Conservation (phyloP, 306 rosid species). For the Gynostemma pentaphyllum region DNA sequence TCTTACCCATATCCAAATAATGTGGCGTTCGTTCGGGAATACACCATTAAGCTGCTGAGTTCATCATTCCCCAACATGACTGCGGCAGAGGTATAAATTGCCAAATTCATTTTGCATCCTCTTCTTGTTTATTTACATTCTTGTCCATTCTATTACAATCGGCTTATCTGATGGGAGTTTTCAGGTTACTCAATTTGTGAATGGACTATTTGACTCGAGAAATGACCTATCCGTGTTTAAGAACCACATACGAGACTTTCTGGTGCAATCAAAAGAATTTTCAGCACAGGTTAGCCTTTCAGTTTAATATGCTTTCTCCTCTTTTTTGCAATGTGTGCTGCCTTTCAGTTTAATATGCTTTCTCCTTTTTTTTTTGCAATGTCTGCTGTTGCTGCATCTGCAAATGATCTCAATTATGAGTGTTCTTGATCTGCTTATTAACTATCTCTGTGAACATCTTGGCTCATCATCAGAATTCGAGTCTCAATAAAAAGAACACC, state of each 20-base stretch:
- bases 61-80: slow-evolving; percentile 97
- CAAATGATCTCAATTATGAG: background rate
- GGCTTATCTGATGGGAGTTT: slow-evolving; percentile 12
- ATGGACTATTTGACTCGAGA: slow-evolving; percentile 70
- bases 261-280: slow-evolving; percentile 90
- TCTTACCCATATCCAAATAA: slow-evolving; percentile 56
- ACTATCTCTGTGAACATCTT: too few species aligned
- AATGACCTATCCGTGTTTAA: slow-evolving; percentile 68
- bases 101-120: background rate
- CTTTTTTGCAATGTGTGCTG: background rate
- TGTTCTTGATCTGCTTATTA: background rate
- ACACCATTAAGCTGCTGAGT: slow-evolving; percentile 82
- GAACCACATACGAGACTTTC: slow-evolving; percentile 80
- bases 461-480: background rate
- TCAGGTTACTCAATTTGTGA: slow-evolving; percentile 91
- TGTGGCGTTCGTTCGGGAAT: slow-evolving; percentile 65
- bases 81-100: slow-evolving; percentile 53
- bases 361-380: background rate
- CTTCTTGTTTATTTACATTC: background rate
- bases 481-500: background rate
- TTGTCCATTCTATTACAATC: background rate
- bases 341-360: background rate
- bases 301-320: background rate
- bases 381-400: background rate
- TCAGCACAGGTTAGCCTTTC: slow-evolving; percentile 73